Evolutionary conservation across 192 early-diverging fungal species (phyloP), one percentile per base, ranked within the genome.

Genomic region (Phycomyces blakesleeanus): DNA sequence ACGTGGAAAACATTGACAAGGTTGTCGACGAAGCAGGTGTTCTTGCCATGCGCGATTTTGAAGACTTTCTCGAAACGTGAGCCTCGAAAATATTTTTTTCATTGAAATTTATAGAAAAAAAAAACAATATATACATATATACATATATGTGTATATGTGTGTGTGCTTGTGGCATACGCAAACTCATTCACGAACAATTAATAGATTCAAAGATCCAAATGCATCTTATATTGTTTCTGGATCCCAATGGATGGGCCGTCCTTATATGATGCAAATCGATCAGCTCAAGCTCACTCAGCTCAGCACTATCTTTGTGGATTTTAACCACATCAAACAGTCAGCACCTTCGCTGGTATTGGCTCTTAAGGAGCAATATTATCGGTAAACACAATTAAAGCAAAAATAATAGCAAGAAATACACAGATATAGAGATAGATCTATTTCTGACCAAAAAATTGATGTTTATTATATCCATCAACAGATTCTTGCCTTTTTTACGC

Each of bases 401-500:
- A n/a, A n/a, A n/a, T n/a, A n/a, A n/a, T n/a, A n/a, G n/a, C n/a
- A n/a, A n/a, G n/a, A n/a, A n/a, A n/a, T n/a, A n/a, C n/a, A n/a
- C n/a, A n/a, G n/a, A n/a, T n/a, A n/a, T n/a, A n/a, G n/a, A n/a
- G n/a, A n/a, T n/a, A n/a, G n/a, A n/a, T n/a, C n/a, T n/a, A 0
- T 42, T 6, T 5, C 24, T 27, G 21, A 29, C 34, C 39, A 12
- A 55, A 57, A 3, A 15, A 24, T 37, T 24, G 16, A 34, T 50
- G 14, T 29, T 42, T 54, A 22, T 64, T 22, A 57, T 9, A 12
- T 16, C 22, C 8, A 20, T 24, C 6, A 18, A 14, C 29, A 85
- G 75, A 50, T 72, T 96, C 71, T 89, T 93, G 52, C 90, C 95
- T 9, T 96, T 91, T 59, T 79, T 99, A 59, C 80, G 88, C 21